A percentile compares a stretch with the other conserved stretches of the same genome.
Conservation (phyloP, 805 yeast species). For the Grigorovia yakushimaensis region DNA sequence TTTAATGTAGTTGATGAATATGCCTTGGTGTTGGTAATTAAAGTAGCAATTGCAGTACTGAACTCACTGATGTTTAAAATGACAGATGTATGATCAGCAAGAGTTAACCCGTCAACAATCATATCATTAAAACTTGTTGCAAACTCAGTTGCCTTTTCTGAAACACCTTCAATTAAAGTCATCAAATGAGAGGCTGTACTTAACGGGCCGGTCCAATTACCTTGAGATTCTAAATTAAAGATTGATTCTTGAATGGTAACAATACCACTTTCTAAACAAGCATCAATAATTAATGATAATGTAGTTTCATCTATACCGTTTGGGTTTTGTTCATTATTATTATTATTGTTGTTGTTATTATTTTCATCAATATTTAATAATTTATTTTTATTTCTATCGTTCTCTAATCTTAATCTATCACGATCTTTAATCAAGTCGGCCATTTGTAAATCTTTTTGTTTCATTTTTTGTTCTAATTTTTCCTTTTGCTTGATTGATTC, state of each 20-base stretch:
- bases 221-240: conserved; percentile 64
- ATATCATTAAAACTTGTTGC: conserved; percentile 42
- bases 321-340: conserved; percentile 31
- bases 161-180: conserved; percentile 60
- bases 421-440: conserved; percentile 86
- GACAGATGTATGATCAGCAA: conserved; percentile 44
- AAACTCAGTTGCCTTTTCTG: conserved; percentile 67
- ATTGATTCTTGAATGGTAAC: conserved; percentile 63
- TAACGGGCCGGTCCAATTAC: conserved; percentile 7
- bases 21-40: conserved; percentile 32
- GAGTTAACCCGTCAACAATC: conserved; percentile 60
- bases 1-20: conserved; percentile 5
- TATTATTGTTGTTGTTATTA: background rate
- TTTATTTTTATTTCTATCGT: conserved; percentile 32
- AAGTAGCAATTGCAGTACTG: conserved; percentile 32
- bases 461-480: conserved; percentile 69
- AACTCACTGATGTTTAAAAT: conserved; percentile 32
- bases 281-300: conserved; percentile 52
- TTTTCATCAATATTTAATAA: conserved; percentile 32
- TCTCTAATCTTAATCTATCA: conserved; percentile 78
- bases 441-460: conserved; percentile 74
- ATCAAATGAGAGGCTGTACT: conserved; percentile 7
- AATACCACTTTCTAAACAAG: conserved; percentile 58
- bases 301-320: conserved; percentile 31
- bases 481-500: conserved; percentile 82